These are phyloP conservation scores for Backusella liffmaniae DNA, from an alignment of 192 early-diverging fungal species.

Conservation along the genomic window DNA sequence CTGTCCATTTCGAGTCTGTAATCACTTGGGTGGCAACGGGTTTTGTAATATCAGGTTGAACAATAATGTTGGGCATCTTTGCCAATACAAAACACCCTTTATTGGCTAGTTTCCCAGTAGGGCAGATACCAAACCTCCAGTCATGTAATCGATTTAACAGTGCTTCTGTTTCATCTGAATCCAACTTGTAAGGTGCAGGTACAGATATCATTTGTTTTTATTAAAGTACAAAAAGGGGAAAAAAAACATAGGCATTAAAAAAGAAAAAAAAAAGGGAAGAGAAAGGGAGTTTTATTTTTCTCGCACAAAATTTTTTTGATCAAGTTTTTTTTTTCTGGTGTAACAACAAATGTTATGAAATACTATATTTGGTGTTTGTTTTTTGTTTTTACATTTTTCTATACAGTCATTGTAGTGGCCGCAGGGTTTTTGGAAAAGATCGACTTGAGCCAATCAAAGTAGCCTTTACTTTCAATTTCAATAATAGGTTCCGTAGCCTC, in stretches of 20 bases:
- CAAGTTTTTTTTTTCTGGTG: neutral
- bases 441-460: neutral
- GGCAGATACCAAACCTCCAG: neutral
- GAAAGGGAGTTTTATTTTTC: neutral
- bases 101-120: neutral
- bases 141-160: neutral
- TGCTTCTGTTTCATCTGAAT: neutral
- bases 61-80: neutral
- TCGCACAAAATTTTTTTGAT: neutral
- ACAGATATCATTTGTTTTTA: conserved; percentile 8
- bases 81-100: neutral
- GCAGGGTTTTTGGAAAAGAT: neutral
- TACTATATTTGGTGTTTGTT: neutral
- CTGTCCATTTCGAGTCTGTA: neutral
- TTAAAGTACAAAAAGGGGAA: neutral
- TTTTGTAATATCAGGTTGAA: neutral
- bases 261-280: neutral
- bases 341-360: neutral
- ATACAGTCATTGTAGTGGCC: neutral
- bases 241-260: neutral
- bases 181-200: neutral
- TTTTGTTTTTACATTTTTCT: neutral
- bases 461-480: neutral
- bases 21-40: neutral
- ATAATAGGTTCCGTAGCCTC: neutral